Conservation (phyloP, 2,329 filamentous ascomycete species). For the Mycocentrospora acerina region DNA sequence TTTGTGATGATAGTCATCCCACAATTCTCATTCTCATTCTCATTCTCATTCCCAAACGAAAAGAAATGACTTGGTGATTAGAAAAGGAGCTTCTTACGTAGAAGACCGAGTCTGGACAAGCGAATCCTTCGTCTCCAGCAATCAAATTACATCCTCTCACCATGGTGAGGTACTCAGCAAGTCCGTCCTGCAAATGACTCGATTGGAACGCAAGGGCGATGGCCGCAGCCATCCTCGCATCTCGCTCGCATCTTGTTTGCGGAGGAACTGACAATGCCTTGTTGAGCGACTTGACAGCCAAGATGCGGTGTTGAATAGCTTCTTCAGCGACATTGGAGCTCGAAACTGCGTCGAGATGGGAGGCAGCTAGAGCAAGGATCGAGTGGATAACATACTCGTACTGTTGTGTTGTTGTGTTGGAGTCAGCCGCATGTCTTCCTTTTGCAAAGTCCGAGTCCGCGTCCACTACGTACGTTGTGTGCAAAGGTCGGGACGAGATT, state of each 20-base stretch:
- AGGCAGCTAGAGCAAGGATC: slow-evolving; percentile 67
- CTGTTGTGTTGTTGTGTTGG: too few relatives aligned
- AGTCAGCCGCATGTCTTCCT: slow-evolving; percentile 11
- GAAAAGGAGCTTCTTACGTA: slow-evolving; percentile 18
- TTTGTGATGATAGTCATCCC: too few relatives aligned
- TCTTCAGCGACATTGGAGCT: slow-evolving; percentile 55
- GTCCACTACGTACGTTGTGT: slow-evolving; percentile 55
- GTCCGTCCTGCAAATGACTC: slow-evolving; percentile 40
- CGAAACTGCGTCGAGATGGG: slow-evolving; percentile 58
- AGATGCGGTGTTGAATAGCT: slow-evolving; percentile 65
- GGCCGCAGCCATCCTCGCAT: slow-evolving; percentile 41
- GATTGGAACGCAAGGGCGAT: slow-evolving; percentile 42
- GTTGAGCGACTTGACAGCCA: slow-evolving; percentile 58
- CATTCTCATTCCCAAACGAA: neutral
- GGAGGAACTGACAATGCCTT: slow-evolving; percentile 40
- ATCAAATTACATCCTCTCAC: slow-evolving; percentile 41
- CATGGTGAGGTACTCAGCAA: slow-evolving; percentile 42
- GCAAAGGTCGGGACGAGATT: slow-evolving; percentile 68
- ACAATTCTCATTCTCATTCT: too few relatives aligned
- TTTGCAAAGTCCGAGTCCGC: too few relatives aligned
- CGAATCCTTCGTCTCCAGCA: slow-evolving; percentile 25
- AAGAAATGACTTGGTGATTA: slow-evolving; percentile 1
- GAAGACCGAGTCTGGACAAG: slow-evolving; percentile 28
- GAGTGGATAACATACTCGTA: slow-evolving; percentile 71
- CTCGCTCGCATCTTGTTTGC: slow-evolving; percentile 32